Evolutionary conservation across 1,284 basidiomycete genomes (phyloP).

Genomic region (Trametes versicolor): DNA sequence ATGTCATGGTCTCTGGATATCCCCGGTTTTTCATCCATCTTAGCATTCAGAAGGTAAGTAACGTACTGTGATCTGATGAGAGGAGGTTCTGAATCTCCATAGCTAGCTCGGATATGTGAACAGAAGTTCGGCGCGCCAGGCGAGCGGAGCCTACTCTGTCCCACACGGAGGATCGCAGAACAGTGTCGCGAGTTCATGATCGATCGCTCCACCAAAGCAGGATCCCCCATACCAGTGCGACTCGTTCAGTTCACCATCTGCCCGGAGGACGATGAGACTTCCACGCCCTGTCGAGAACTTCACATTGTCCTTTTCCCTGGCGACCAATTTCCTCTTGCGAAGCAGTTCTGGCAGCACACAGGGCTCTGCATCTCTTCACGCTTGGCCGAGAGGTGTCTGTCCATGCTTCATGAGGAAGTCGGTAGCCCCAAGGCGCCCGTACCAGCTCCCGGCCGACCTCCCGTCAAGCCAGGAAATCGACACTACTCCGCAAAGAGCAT

Average conservation of each 20-base stretch:
- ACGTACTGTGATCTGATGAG: too few relatives aligned
- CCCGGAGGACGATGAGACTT: conserved; percentile 57
- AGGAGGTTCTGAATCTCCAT: conserved; percentile 24
- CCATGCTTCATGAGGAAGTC: conserved; percentile 61
- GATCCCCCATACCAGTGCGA: conserved; percentile 61
- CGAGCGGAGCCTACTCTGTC: conserved; percentile 84
- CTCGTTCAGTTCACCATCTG: conserved; percentile 81
- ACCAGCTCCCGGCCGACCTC: conserved; percentile 40
- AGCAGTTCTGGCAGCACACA: conserved; percentile 97
- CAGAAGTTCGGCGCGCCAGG: conserved; percentile 77
- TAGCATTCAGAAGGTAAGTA: conserved; percentile 84
- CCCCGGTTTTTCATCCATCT: conserved; percentile 96
- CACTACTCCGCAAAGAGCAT: conserved; percentile 67
- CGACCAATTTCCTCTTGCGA: conserved; percentile 76
- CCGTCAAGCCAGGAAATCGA: conserved; percentile 61
- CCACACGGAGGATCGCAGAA: conserved; percentile 77
- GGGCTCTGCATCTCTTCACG: conserved; percentile 93
- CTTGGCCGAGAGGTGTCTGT: conserved; percentile 85
- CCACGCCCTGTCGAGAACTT: conserved; percentile 59
- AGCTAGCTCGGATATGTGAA: conserved; percentile 84
- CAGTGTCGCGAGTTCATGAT: conserved; percentile 83
- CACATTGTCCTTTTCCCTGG: conserved; percentile 86
- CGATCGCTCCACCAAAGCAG: conserved; percentile 54
- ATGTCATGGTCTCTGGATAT: conserved; percentile 93
- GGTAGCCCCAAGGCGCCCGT: conserved; percentile 40